Conservation (phyloP, 202 grass and related monocot genomes). For the Brachypodium distachyon region DNA sequence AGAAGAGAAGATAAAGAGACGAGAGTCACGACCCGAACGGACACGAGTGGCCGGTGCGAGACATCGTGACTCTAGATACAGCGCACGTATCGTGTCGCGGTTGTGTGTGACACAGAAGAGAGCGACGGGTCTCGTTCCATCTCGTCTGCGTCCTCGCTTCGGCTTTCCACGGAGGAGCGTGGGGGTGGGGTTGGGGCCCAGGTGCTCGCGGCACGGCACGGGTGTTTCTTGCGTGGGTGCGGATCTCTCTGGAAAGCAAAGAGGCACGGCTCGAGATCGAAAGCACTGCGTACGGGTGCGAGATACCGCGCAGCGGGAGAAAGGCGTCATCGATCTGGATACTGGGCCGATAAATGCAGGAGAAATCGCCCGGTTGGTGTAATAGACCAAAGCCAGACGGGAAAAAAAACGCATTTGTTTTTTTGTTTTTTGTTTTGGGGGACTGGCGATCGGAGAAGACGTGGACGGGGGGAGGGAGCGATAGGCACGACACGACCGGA, state of each 20-base stretch:
- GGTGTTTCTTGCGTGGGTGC: neutral
- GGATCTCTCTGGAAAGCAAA: neutral
- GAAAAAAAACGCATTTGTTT: neutral
- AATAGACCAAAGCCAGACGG: too few species aligned
- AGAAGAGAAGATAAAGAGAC: too few species aligned
- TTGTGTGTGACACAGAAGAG: too few species aligned
- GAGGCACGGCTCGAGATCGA: neutral
- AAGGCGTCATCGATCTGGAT: too few species aligned
- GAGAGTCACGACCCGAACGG: too few species aligned
- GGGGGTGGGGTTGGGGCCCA: neutral
- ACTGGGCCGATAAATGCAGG: too few species aligned
- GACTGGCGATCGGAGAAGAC: neutral
- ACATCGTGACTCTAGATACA: too few species aligned
- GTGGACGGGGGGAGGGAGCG: conserved; percentile 38
- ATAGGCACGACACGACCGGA: conserved; percentile 20
- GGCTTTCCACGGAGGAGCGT: neutral
- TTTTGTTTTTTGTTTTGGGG: neutral
- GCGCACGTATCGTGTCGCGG: neutral
- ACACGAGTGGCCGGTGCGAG: too few species aligned
- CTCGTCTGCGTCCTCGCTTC: neutral
- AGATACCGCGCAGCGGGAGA: neutral
- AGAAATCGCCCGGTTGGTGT: neutral
- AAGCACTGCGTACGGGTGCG: neutral
- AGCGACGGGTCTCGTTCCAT: neutral
- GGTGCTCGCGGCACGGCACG: neutral